Conservation (phyloP, 2,329 filamentous ascomycete species). For the Sporothrix humicola region DNA sequence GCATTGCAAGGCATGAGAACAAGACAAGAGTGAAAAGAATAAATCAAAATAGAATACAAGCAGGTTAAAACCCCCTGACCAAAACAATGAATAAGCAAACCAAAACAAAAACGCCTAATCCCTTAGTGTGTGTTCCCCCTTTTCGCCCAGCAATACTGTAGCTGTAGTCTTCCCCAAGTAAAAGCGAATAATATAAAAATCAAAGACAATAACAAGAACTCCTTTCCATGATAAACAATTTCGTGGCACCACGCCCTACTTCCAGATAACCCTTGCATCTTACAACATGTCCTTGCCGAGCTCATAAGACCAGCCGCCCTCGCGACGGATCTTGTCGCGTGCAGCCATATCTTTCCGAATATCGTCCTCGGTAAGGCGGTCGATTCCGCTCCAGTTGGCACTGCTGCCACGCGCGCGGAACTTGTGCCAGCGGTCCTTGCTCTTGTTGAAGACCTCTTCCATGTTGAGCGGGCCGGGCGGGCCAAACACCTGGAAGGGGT, state of each 20-base stretch:
- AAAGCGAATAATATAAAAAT: not conserved
- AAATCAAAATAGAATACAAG: slow-evolving; percentile 20
- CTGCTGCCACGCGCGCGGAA: slow-evolving; percentile 91
- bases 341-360: slow-evolving; percentile 79
- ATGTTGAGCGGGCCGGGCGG: slow-evolving; percentile 86
- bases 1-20: not conserved
- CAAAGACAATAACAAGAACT: slow-evolving; percentile 15
- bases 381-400: slow-evolving; percentile 88
- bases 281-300: slow-evolving; percentile 55
- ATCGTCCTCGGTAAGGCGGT: slow-evolving; percentile 85
- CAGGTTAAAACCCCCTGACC: not conserved
- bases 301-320: slow-evolving; percentile 84
- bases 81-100: not conserved
- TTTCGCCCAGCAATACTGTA: slow-evolving; percentile 13
- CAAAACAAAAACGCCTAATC: slow-evolving; percentile 13
- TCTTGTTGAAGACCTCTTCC: slow-evolving; percentile 94
- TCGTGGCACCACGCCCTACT: not conserved
- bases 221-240: not conserved
- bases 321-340: slow-evolving; percentile 76
- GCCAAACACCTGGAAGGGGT: slow-evolving; percentile 86
- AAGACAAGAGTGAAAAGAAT: not conserved
- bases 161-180: not conserved
- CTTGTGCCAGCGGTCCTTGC: slow-evolving; percentile 81
- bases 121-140: not conserved
- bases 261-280: not conserved